These are phyloP conservation scores for Cladophialophora chaetospira DNA, from an alignment of 2,329 filamentous ascomycete genomes.

Conservation along the genomic window DNA sequence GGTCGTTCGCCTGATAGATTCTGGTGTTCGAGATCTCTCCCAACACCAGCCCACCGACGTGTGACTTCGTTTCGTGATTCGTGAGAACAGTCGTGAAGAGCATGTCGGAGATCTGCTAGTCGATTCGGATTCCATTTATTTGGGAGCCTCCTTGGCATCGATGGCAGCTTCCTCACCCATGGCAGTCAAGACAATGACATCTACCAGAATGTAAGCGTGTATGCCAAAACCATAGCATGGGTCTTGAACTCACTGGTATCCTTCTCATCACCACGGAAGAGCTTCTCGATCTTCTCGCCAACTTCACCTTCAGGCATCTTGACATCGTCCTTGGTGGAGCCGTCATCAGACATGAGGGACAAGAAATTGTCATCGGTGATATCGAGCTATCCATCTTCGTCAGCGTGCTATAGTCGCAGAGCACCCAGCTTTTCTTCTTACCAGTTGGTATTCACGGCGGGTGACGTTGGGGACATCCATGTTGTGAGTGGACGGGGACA, in stretches of 20 bases:
- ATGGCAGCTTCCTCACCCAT: conserved; percentile 95
- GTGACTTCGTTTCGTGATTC: conserved; percentile 21
- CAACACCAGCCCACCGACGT: conserved; percentile 17
- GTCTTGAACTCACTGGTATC: conserved; percentile 75
- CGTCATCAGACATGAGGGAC: conserved; percentile 85
- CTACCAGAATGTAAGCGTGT: conserved; percentile 50
- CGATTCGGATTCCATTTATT: conserved; percentile 25
- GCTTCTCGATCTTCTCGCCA: conserved; percentile 79
- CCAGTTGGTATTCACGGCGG: conserved; percentile 90
- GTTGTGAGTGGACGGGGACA: conserved; percentile 91
- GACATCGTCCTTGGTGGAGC: conserved; percentile 91
- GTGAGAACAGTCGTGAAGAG: conserved; percentile 23
- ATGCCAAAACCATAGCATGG: background rate
- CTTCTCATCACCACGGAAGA: conserved; percentile 82
- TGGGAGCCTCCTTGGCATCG: conserved; percentile 89
- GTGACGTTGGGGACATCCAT: conserved; percentile 89
- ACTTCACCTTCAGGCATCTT: conserved; percentile 87
- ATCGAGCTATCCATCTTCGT: conserved; percentile 66
- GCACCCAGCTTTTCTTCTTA: conserved; percentile 77
- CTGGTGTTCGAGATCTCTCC: conserved; percentile 17
- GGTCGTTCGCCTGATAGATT: conserved; percentile 23
- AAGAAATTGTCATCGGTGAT: conserved; percentile 94
- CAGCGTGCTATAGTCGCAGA: background rate
- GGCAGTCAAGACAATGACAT: conserved; percentile 87
- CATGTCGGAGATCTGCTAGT: conserved; percentile 13